Base-by-base conservation (phyloP, 805 yeast species). In the Metschnikowia chrysomelidarum region DNA sequence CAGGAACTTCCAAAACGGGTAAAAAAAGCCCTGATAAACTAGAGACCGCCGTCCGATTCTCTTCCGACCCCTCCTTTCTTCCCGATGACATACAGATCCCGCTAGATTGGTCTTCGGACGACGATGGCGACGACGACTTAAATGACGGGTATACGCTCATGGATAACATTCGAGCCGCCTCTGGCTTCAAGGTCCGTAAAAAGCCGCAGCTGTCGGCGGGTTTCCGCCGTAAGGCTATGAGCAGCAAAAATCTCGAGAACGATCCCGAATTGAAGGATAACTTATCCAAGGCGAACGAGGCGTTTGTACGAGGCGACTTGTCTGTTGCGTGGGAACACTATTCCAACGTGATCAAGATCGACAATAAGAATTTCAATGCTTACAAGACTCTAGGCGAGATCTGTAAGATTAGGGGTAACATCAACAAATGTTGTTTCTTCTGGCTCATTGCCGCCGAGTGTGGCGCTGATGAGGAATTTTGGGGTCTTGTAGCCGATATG, bases 341-440 rank as follows among this genome's bases (percentile, higher is more conserved):
- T 58, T 63, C 69, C 46, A 86, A 77, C 42, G 94, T 87, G 9
- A 80, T 91, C 41, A 78, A 80, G 48, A 69, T 79, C 35, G 96
- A 88, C 53, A 81, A 86, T 10, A 75, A 76, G 46, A 83, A 85
- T 54, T 82, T 77, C 56, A 78, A 84, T 28, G 96, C 96, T 0
- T 89, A 89, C 66, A 82, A 84, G 50, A 84, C 94, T 0, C 62
- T 88, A 28, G 97, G 96, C 30, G 95, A 86, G 51, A 84, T 91
- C 30, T 82, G 84, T 46, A 71, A 77, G 37, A 64, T 74, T 34
- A 81, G 78, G 41, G 89, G 87, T 1, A 68, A 78, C 29, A 59
- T 73, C 32, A 77, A 80, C 45, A 82, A 84, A 52, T 76, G 95
- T 56, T 80, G 95, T 56, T 78, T 79, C 52, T 74, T 83, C 30